Evolutionary conservation across 345 rosid genomes (phyloP).

Genomic region (Bruguiera gymnorhiza): DNA sequence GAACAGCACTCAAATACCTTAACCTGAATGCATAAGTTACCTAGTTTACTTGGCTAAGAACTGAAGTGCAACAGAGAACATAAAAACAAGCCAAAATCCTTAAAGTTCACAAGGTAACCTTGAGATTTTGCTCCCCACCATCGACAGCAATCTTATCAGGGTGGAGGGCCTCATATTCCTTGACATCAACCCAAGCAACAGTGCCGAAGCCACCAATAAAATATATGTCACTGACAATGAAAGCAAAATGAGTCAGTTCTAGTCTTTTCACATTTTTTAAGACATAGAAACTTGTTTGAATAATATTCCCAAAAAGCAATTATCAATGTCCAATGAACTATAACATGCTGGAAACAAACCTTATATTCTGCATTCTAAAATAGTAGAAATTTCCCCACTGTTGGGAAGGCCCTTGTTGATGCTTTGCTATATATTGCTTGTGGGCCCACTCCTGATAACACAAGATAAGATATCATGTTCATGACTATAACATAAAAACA

Average conservation of each 20-base stretch:
- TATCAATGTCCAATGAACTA: neutral
- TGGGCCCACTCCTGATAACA: constrained; percentile 90
- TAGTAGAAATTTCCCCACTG: constrained; percentile 99
- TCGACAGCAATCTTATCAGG: constrained; percentile 96
- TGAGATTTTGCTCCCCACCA: constrained; percentile 89
- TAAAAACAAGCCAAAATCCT: too few species aligned
- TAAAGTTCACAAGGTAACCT: constrained; percentile 37
- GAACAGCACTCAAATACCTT: too few species aligned
- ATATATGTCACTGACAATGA: constrained; percentile 70
- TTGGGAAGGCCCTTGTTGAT: constrained; percentile 89
- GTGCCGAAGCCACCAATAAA: constrained; percentile 99
- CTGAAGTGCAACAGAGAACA: too few species aligned
- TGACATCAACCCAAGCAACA: constrained; percentile 94
- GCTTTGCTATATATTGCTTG: constrained; percentile 81
- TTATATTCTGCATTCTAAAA: constrained; percentile 90
- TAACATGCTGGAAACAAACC: constrained; percentile 40
- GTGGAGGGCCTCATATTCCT: constrained; percentile 69
- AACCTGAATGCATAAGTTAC: too few species aligned
- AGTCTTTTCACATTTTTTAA: too few species aligned
- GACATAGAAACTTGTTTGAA: too few species aligned
- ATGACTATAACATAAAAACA: neutral
- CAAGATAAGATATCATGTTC: constrained; percentile 6
- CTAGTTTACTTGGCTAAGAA: too few species aligned
- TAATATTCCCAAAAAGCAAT: too few species aligned
- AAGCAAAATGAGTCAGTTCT: neutral